phyloP scores from a whole-genome alignment of 768 basidiomycete genomes.

The Hydnomerulius pinastri region DNA sequence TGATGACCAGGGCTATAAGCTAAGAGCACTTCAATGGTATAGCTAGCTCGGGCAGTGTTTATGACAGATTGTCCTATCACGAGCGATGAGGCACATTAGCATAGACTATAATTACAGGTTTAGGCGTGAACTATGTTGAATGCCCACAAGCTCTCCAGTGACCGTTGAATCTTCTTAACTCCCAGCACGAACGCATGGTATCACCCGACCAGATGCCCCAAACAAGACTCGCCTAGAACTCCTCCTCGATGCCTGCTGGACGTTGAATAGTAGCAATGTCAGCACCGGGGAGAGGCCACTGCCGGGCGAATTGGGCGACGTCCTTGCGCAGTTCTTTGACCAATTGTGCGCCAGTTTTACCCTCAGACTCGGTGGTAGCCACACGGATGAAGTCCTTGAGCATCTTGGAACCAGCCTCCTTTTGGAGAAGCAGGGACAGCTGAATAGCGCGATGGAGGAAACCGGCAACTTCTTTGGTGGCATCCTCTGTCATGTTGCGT shows the following conservation, averaged over 20 bases:
- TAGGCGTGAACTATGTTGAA: slow-evolving; percentile 35
- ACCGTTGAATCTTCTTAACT: slow-evolving; percentile 56
- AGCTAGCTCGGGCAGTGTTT: too few species aligned
- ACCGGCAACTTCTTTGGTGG: slow-evolving; percentile 83
- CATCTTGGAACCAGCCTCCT: slow-evolving; percentile 92
- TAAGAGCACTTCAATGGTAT: too few species aligned
- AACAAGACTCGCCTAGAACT: slow-evolving; percentile 31
- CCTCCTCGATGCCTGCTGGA: slow-evolving; percentile 67
- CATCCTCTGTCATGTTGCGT: slow-evolving; percentile 86
- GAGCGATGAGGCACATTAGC: neutral
- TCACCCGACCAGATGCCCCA: neutral
- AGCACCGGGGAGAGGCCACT: slow-evolving; percentile 94
- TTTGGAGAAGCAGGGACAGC: slow-evolving; percentile 85
- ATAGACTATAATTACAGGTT: slow-evolving; percentile 28
- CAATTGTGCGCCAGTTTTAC: slow-evolving; percentile 67
- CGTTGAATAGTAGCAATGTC: slow-evolving; percentile 48
- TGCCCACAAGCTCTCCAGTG: slow-evolving; percentile 33
- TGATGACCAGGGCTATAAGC: too few species aligned
- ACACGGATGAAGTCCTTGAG: slow-evolving; percentile 94
- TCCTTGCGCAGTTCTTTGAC: slow-evolving; percentile 78
- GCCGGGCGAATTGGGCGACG: slow-evolving; percentile 77
- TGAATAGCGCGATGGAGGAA: slow-evolving; percentile 96
- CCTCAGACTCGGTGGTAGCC: slow-evolving; percentile 67
- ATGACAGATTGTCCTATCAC: neutral
- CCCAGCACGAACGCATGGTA: neutral